Evolutionary conservation across 2,329 filamentous ascomycete genomes (phyloP), one percentile per base, ranked within the genome.

Genomic region (Xylariaceae sp.): DNA sequence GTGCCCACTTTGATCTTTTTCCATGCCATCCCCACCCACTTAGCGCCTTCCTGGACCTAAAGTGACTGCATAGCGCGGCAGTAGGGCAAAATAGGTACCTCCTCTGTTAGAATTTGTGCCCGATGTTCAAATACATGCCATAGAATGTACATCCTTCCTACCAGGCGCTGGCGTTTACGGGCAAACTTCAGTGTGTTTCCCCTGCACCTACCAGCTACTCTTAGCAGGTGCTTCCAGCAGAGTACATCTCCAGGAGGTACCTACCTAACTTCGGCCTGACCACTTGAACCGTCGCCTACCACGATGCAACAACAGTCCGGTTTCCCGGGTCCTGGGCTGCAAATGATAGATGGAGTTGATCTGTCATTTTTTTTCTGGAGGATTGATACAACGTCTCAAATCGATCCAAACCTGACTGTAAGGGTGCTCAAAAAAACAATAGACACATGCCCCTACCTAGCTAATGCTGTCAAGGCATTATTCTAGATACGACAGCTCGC

Each of bases 321-420:
- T 34, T 59, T 53, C 59, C 59, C 54, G 59, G 59, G 52, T 53
- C 45, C 53, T 57, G 57, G 59, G 56, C 50, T 58, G 26, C 51
- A 49, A 49, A 46, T 52, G 40, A 45, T 44, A 46, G 53, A 47
- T 51, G 45, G 50, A 57, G 50, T 12, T 55, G 59, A 61, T 52
- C 51, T 39, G 44, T 61, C 59, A 55, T 42, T 40, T 53, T 55
- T 39, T 35, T 55, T 19, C 32, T 35, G 30, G 6, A 40, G 41
- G 30, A 50, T 19, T 31, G 29, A 51, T 45, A 42, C 41, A 53
- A 43, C 44, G 55, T 48, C 55, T 58, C 55, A 55, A 53, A 50
- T 55, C 53, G 55, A 60, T 58, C 50, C 51, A 56, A 52, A 46
- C 50, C 47, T 51, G 50, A 51, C 50, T 35, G 47, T 50, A 49